Evolutionary conservation across 1,284 basidiomycete genomes (phyloP), one percentile per base, ranked within the genome.

Genomic region (Cutaneotrichosporon arboriforme): DNA sequence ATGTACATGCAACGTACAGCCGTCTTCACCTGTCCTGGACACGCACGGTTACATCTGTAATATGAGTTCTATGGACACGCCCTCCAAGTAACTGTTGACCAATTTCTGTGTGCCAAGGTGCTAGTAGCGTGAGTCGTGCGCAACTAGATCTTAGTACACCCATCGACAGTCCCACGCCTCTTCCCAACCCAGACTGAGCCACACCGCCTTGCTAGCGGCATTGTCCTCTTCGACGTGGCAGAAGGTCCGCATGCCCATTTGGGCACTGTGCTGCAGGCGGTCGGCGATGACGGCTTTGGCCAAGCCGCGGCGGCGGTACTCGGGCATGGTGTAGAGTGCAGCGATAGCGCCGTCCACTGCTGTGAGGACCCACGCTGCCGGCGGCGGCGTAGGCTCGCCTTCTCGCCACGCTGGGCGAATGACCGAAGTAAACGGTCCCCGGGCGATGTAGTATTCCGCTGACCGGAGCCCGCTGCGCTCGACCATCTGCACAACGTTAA

Each of bases 311-410:
- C 65, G 41, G 0, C 66, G 54, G 45, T 60, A 54, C 8, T 35
- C 44, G 1, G 63, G 56, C 18, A 57, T 33, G 13, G 61, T 62
- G 49, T 59, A 62, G 4, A 68, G 58, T 12, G 65, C 60, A 12
- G 63, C 66, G 3, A 59, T 48, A 10, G 59, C 55, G 2, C 58
- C 60, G 42, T 65, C 64, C 4, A 57, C 46, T 40, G 63, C 60
- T 1, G 60, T 63, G 22, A 65, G 23, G 15, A 68, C 54, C 58
- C 60, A 64, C 12, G 57, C 56, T 1, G 54, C 56, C 8, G 59
- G 53, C 4, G 33, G 33, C 12, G 37, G 45, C 10, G 37, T 36
- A 4, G 20, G 13, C 14, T 18, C 21, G 34, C 26, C 2, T 5
- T 13, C 17, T 5, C 26, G 26, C n/a, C 13, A 5, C 5, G 12